Conservation (phyloP, 2,329 filamentous ascomycete species). For the Aspergillus intermedius region DNA sequence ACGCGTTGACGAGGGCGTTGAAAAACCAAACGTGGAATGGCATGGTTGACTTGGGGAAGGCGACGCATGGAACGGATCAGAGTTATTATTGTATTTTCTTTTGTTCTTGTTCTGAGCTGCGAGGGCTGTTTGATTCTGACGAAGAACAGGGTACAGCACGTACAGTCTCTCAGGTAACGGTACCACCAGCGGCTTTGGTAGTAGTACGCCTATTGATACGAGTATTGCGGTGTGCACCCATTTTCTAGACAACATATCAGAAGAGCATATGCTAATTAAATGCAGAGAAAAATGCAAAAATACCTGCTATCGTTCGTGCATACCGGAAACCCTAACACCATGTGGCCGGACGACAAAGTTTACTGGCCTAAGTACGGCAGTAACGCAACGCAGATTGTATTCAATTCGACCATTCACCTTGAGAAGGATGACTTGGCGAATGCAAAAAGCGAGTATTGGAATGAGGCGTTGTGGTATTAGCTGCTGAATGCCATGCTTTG, state of each 20-base stretch:
- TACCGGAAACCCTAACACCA: constrained; percentile 23
- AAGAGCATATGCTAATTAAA: constrained; percentile 1
- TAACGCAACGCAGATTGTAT: constrained; percentile 21
- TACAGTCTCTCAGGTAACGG: constrained; percentile 7
- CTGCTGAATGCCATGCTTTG: background rate
- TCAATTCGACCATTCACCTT: constrained; percentile 27
- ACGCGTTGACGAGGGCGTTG: constrained; percentile 29
- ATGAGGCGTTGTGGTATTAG: constrained; percentile 32
- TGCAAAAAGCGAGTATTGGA: constrained; percentile 25
- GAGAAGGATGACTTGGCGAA: constrained; percentile 28
- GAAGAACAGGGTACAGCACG: constrained; percentile 7
- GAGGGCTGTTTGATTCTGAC: background rate
- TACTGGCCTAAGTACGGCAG: constrained; percentile 27
- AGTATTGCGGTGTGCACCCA: constrained; percentile 14
- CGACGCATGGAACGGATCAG: constrained; percentile 33
- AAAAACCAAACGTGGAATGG: constrained; percentile 35
- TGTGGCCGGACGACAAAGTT: constrained; percentile 29
- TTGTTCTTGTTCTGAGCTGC: too few species aligned
- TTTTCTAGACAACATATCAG: background rate
- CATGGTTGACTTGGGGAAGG: constrained; percentile 22
- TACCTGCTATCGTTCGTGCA: constrained; percentile 25
- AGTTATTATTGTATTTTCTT: constrained; percentile 25
- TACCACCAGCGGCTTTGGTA: constrained; percentile 10
- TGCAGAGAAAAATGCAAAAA: constrained; percentile 24
- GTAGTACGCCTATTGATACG: constrained; percentile 17